A percentile compares a stretch with the other conserved stretches of the same genome.
Conservation (phyloP, 2,329 filamentous ascomycete species). For the Aspergillus neotritici region DNA sequence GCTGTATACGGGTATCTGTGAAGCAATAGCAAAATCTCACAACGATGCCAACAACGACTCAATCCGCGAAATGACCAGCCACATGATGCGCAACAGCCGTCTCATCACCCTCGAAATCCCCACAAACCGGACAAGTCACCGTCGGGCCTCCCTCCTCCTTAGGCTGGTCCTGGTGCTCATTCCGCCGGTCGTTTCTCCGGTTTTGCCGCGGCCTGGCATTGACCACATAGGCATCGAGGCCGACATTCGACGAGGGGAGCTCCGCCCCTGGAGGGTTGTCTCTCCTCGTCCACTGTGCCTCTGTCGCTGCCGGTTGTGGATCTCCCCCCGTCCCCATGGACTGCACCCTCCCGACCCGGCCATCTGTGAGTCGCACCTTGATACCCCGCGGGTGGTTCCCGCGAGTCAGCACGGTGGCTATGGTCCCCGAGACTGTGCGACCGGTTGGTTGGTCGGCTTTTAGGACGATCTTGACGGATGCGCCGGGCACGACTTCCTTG, state of each 20-base stretch:
- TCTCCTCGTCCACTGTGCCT: background rate
- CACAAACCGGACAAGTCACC: constrained; percentile 17
- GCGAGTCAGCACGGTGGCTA: constrained; percentile 63
- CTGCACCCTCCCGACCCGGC: constrained; percentile 69
- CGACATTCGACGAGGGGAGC: constrained; percentile 5
- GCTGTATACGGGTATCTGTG: too few relatives aligned
- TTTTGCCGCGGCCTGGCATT: constrained; percentile 3
- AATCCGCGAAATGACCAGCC: constrained; percentile 8
- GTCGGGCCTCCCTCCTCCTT: background rate
- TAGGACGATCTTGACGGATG: constrained; percentile 64
- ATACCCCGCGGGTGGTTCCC: constrained; percentile 73
- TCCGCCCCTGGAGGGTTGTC: background rate
- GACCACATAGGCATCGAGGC: constrained; percentile 12
- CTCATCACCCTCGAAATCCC: constrained; percentile 18
- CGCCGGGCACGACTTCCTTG: constrained; percentile 44
- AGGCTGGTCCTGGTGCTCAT: background rate
- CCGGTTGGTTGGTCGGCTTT: constrained; percentile 73
- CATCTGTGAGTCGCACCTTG: constrained; percentile 68
- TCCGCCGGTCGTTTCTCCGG: background rate
- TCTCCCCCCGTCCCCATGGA: constrained; percentile 8
- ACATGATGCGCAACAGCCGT: constrained; percentile 22
- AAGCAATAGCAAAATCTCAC: too few relatives aligned
- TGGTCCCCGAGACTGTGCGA: constrained; percentile 60
- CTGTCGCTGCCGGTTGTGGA: background rate
- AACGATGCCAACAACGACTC: too few relatives aligned